phyloP scores from a whole-genome alignment of 176 grass and related monocot genomes.

The Tillandsia fasciculata region DNA sequence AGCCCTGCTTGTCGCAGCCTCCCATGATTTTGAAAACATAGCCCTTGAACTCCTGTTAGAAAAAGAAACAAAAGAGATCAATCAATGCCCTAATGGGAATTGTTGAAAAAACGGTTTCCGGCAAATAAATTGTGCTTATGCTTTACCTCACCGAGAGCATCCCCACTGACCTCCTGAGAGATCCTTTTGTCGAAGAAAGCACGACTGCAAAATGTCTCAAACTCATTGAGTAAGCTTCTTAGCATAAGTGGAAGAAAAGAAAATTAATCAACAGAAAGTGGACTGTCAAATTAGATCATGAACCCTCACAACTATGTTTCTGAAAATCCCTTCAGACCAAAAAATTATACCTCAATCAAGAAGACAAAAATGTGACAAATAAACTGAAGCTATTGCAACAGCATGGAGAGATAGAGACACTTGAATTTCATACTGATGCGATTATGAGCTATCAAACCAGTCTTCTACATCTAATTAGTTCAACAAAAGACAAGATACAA shows the following conservation, averaged over 20 bases:
- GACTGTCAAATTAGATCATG: no score
- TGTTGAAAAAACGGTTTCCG: neutral
- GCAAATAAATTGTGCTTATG: neutral
- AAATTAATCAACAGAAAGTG: neutral
- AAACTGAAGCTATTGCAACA: no score
- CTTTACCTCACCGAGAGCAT: conserved; percentile 76
- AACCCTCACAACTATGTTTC: no score
- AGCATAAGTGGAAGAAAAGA: neutral
- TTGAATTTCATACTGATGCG: no score
- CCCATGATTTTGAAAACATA: conserved; percentile 97
- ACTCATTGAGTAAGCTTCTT: neutral
- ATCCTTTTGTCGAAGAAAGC: conserved; percentile 81
- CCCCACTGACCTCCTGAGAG: conserved; percentile 66
- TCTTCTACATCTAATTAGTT: no score
- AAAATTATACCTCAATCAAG: no score
- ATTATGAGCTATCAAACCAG: no score
- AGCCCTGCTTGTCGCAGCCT: conserved; percentile 86
- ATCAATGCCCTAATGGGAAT: neutral
- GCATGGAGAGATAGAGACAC: no score
- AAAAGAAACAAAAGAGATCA: neutral
- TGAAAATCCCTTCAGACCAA: no score
- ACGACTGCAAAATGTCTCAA: conserved; percentile 30
- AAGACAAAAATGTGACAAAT: no score
- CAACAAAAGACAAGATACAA: no score
- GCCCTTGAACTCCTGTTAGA: conserved; percentile 68